phyloP scores from a whole-genome alignment of 345 rosid genomes.

The Anastatica hierochuntica region DNA sequence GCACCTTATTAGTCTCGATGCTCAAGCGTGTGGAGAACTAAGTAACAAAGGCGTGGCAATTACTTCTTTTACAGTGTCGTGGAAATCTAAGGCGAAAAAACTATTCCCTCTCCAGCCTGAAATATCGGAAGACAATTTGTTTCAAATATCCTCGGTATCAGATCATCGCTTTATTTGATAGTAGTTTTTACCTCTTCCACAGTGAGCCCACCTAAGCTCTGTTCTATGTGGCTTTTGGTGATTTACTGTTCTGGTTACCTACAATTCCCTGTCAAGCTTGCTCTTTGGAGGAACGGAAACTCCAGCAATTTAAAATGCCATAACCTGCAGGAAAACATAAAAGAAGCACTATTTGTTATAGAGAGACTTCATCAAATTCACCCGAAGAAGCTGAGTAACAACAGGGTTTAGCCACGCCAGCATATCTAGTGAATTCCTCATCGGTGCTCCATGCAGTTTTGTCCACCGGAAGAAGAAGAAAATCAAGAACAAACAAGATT shows the following conservation, averaged over 20 bases:
- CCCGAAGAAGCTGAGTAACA: slow-evolving; percentile 47
- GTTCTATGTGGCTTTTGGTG: slow-evolving; percentile 40
- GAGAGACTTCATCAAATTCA: slow-evolving; percentile 5
- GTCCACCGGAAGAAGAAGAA: slow-evolving; percentile 35
- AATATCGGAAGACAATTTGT: neutral
- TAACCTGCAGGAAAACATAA: neutral
- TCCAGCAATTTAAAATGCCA: slow-evolving; percentile 30
- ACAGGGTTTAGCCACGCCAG: slow-evolving; percentile 64
- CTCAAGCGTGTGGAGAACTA: too few relatives aligned
- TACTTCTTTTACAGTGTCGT: too few relatives aligned
- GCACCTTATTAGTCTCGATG: too few relatives aligned
- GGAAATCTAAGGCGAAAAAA: slow-evolving; percentile 71
- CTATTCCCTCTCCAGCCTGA: slow-evolving; percentile 48
- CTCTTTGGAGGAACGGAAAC: slow-evolving; percentile 72
- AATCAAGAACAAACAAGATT: neutral
- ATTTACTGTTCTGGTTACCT: slow-evolving; percentile 52
- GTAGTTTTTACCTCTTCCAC: slow-evolving; percentile 41
- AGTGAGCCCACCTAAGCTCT: slow-evolving; percentile 39
- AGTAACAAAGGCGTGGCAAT: too few relatives aligned
- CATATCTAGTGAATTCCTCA: slow-evolving; percentile 80
- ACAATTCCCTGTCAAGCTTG: slow-evolving; percentile 42
- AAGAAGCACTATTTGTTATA: neutral
- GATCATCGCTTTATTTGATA: neutral
- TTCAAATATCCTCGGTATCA: neutral
- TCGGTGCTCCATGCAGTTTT: slow-evolving; percentile 63